Evolutionary conservation across 768 basidiomycete species (phyloP).

Genomic region (Terana coerulea): DNA sequence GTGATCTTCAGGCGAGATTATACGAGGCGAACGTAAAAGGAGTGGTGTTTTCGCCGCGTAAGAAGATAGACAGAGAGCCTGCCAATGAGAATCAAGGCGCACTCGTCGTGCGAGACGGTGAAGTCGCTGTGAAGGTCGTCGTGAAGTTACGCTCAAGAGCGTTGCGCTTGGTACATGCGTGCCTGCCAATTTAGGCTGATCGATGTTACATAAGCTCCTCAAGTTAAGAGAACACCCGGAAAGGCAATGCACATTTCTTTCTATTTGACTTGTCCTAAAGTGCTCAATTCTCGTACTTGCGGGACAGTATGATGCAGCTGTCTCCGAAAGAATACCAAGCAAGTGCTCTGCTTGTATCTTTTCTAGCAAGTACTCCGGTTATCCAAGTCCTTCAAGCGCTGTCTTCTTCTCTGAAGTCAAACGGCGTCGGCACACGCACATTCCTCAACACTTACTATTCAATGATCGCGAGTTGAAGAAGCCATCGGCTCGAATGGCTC

Average conservation of each 20-base stretch:
- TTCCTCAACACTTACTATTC: too few relatives aligned
- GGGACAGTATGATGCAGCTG: too few relatives aligned
- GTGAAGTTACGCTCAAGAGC: background rate
- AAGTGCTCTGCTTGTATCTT: background rate
- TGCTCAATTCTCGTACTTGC: too few relatives aligned
- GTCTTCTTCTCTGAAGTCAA: too few relatives aligned
- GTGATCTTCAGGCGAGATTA: constrained; percentile 8
- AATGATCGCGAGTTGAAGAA: too few relatives aligned
- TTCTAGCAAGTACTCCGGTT: background rate
- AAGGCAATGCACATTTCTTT: too few relatives aligned
- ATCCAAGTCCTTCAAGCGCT: too few relatives aligned
- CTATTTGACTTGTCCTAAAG: too few relatives aligned
- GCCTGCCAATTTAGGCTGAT: constrained; percentile 11
- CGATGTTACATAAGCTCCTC: constrained; percentile 16
- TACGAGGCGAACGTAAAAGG: background rate
- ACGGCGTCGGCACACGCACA: too few relatives aligned
- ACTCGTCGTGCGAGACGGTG: constrained; percentile 6
- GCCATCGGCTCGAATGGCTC: too few relatives aligned
- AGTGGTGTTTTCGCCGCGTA: background rate
- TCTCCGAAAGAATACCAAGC: background rate
- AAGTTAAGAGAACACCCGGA: background rate
- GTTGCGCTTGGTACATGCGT: background rate
- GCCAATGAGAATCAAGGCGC: background rate
- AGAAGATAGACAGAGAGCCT: background rate
- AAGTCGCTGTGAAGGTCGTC: constrained; percentile 6